Evolutionary conservation across 1,139 yeast genomes (phyloP).

Genomic region (Suhomyces bokatorum): DNA sequence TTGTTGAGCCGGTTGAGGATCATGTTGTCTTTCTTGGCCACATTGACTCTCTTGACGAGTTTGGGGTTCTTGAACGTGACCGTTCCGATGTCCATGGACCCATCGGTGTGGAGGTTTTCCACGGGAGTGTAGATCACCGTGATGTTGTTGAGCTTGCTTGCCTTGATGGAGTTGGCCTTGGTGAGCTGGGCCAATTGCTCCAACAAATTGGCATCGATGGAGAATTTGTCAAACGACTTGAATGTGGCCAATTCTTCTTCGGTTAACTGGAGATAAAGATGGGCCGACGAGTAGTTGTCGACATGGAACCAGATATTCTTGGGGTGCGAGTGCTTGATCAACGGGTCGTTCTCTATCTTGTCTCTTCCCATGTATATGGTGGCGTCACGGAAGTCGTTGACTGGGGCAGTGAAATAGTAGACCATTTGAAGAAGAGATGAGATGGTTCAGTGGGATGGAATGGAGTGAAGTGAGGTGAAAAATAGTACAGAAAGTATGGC

Average conservation of each 20-base stretch:
- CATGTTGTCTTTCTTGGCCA: constrained; percentile 62
- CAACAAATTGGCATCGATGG: constrained; percentile 53
- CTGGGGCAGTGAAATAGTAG: constrained; percentile 51
- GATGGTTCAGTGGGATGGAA: not conserved
- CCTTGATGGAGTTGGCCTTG: constrained; percentile 79
- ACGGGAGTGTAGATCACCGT: constrained; percentile 78
- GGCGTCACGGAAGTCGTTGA: constrained; percentile 25
- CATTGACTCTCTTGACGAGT: constrained; percentile 53
- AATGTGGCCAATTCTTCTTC: constrained; percentile 36
- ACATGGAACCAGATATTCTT: constrained; percentile 84
- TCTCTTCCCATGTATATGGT: constrained; percentile 72
- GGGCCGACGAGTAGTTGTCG: constrained; percentile 79
- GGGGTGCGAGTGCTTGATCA: constrained; percentile 68
- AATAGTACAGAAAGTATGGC: too few species aligned
- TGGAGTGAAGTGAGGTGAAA: too few species aligned
- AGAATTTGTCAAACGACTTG: constrained; percentile 32
- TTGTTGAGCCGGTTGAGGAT: constrained; percentile 66
- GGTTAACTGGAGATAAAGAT: constrained; percentile 65
- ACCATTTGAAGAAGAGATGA: constrained; percentile 45
- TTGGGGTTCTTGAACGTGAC: constrained; percentile 67
- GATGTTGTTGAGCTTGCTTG: constrained; percentile 68
- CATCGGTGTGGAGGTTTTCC: constrained; percentile 67
- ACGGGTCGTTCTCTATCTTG: constrained; percentile 71
- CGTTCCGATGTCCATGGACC: constrained; percentile 81
- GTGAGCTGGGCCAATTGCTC: constrained; percentile 73